phyloP scores from a whole-genome alignment of 108 stramenopile genomes.

The Schizochytrium sp. region DNA sequence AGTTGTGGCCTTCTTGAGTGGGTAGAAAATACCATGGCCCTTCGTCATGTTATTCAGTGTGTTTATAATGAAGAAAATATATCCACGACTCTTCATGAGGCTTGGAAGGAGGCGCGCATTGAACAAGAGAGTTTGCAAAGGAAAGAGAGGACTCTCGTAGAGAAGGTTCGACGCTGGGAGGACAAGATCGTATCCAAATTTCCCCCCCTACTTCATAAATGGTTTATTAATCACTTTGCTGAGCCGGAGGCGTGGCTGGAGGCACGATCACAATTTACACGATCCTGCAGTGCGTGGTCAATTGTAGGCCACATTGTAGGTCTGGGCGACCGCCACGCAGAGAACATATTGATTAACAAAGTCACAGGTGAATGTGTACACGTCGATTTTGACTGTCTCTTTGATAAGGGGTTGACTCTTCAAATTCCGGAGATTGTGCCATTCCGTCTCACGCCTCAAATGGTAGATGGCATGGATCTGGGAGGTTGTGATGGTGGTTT shows the following conservation, averaged over 20 bases:
- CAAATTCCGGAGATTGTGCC: slow-evolving; percentile 95
- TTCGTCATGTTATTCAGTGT: slow-evolving; percentile 81
- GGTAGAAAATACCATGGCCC: slow-evolving; percentile 89
- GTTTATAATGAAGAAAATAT: slow-evolving; percentile 83
- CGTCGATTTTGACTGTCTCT: slow-evolving; percentile 98
- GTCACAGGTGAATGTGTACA: slow-evolving; percentile 93
- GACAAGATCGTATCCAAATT: slow-evolving; percentile 76
- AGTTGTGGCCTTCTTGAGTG: slow-evolving; percentile 98
- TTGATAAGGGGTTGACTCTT: slow-evolving; percentile 95
- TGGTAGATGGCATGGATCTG: slow-evolving; percentile 96
- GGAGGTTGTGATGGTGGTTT: slow-evolving; percentile 89
- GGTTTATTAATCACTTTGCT: slow-evolving; percentile 92
- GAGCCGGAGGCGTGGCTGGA: slow-evolving; percentile 97
- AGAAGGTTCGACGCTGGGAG: slow-evolving; percentile 81
- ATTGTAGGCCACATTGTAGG: slow-evolving; percentile 97
- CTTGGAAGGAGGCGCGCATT: slow-evolving; percentile 71
- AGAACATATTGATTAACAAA: slow-evolving; percentile 97
- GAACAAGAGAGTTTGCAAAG: slow-evolving; percentile 77
- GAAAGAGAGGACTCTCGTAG: slow-evolving; percentile 77
- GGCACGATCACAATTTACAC: slow-evolving; percentile 90
- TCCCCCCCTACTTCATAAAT: slow-evolving; percentile 92
- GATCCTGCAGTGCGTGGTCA: slow-evolving; percentile 90
- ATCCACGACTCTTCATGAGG: slow-evolving; percentile 77
- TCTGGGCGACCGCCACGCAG: slow-evolving; percentile 96
- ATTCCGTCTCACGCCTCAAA: slow-evolving; percentile 96